Base-by-base conservation (phyloP, 768 basidiomycete genomes). In the Collybia sordida region DNA sequence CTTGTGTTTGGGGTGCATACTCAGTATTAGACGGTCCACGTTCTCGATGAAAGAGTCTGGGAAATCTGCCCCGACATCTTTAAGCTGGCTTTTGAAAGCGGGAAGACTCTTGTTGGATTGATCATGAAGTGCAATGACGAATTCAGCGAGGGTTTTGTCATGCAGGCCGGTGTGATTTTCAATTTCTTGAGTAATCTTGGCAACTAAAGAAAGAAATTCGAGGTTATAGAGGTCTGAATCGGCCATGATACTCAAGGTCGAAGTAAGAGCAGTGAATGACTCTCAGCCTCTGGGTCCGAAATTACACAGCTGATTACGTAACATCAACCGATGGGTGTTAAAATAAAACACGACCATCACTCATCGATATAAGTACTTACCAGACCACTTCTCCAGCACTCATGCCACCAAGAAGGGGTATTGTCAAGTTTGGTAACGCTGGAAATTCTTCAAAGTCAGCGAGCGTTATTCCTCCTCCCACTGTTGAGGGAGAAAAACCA, bases 1-100 rank as follows among this genome's bases (percentile, higher is more conserved):
- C 77, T 92, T 97, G 75, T 98, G 88, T 61, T 93, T 97, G 1
- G 96, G 97, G 60, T 99, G 96, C 78, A 98, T 83, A 50, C 81
- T 90, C 47, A 97, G 81, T 58, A 99, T 92, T 45, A 98, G 82
- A 17, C 97, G 89, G 72, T 99, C 96, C 27, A 98, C 82, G 62
- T 88, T 95, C 66, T 94, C 89, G 50, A 96, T 71, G 64, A 98
- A 90, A 22, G 90, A 90, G 54, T 91, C 90, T 3, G 93, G 88
- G 61, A 98, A 94, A 55, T 83, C 84, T 17, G 91, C 90, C 18
- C 85, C 93, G 52, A 81, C 74, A 52, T 87, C 85, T 47, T 78
- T 76, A 39, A 98, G 80, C 64, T 90, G 87, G 42, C 68, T 63
- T 72, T 93, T 91, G 81, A 98, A 99, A 41, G 83, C 82, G 6